Percentiles rank a stretch among this genome's conserved stretches.
phyloP scores from a whole-genome alignment of 352 stramenopile species.

The Hyphochytrium catenoides region DNA sequence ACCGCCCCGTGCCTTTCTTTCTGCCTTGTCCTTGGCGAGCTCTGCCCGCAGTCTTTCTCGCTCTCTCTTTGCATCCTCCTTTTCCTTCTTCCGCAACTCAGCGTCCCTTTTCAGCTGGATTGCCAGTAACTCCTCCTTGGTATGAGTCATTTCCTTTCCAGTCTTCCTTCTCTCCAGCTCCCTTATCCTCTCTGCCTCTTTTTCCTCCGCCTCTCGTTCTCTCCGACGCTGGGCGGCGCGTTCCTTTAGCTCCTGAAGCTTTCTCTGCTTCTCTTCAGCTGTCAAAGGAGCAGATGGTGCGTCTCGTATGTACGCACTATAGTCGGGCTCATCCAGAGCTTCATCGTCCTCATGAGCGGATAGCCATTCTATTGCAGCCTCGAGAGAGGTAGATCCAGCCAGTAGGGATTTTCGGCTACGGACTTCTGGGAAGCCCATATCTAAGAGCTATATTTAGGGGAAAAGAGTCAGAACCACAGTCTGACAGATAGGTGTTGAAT shows the following conservation, averaged over 20 bases:
- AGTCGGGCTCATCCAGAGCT: conserved; percentile 66
- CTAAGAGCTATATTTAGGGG: conserved; percentile 14
- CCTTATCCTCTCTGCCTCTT: conserved; percentile 27
- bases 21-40: conserved; percentile 70
- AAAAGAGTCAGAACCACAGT: neutral
- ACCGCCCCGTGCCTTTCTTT: conserved; percentile 47
- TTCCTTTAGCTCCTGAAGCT: conserved; percentile 50
- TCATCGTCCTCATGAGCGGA: conserved; percentile 60
- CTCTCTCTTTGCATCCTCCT: conserved; percentile 58
- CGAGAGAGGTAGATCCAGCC: conserved; percentile 34
- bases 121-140: conserved; percentile 49
- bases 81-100: conserved; percentile 63
- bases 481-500: too few relatives aligned
- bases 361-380: conserved; percentile 59
- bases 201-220: conserved; percentile 49
- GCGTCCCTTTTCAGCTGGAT: conserved; percentile 43
- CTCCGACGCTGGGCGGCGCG: conserved; percentile 39
- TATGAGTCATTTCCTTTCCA: conserved; percentile 39
- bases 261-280: conserved; percentile 53
- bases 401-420: conserved; percentile 49
- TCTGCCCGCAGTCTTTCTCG: conserved; percentile 60
- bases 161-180: conserved; percentile 43
- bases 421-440: conserved; percentile 63
- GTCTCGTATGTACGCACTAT: conserved; percentile 36
- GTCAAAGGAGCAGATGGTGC: conserved; percentile 18